These are phyloP conservation scores for Xylaria sp. DNA, from an alignment of 2,329 filamentous ascomycete genomes.

Conservation along the genomic window DNA sequence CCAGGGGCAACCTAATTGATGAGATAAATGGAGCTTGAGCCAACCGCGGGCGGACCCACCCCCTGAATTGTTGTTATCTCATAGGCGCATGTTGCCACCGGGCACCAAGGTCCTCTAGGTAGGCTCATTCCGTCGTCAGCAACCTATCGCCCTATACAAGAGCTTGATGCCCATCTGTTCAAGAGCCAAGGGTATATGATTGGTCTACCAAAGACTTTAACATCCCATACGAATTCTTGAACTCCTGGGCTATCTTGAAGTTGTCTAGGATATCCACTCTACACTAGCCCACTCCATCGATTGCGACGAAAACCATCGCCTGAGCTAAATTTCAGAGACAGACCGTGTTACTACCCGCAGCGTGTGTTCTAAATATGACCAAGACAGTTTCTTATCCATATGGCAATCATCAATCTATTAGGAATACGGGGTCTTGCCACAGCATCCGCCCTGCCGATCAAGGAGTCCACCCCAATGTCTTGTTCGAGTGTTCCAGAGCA, in stretches of 20 bases:
- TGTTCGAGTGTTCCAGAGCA: neutral
- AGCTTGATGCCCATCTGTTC: neutral
- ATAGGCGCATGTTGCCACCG: neutral
- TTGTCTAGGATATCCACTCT: neutral
- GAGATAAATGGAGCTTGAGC: neutral
- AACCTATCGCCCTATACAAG: neutral
- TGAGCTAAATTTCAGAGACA: neutral
- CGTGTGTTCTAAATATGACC: neutral
- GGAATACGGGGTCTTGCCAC: neutral
- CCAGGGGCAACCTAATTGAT: neutral
- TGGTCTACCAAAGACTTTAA: neutral
- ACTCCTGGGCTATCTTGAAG: neutral
- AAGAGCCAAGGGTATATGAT: neutral
- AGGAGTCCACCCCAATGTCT: neutral
- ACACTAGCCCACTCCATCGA: too few relatives aligned
- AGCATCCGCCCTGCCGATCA: neutral
- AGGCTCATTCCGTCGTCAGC: too few relatives aligned
- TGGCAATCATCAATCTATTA: neutral
- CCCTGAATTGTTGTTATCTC: neutral
- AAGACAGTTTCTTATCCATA: neutral
- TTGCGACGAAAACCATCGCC: neutral
- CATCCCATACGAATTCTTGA: neutral
- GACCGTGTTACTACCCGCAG: neutral
- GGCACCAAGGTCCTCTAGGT: neutral
- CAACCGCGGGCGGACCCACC: neutral